phyloP scores from a whole-genome alignment of 768 basidiomycete genomes.

The Trichaptum fuscoviolaceum region DNA sequence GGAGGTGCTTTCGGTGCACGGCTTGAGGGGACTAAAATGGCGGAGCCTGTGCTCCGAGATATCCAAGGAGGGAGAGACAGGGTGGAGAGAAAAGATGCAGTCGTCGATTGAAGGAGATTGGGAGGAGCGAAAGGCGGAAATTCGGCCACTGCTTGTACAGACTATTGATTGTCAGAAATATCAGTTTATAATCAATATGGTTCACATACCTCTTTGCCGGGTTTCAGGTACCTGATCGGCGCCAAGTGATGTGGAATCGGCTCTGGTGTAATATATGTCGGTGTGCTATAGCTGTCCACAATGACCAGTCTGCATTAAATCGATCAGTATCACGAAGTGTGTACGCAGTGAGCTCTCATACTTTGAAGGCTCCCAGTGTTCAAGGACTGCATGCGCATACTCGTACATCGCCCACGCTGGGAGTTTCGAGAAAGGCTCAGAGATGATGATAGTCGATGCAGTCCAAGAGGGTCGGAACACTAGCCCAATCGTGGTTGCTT shows the following conservation, averaged over 20 bases:
- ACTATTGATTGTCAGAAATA: constrained; percentile 2
- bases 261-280: constrained; percentile 38
- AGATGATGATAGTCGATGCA: constrained; percentile 40
- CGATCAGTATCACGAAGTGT: neutral
- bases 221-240: constrained; percentile 50
- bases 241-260: constrained; percentile 35
- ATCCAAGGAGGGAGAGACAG: constrained; percentile 16
- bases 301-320: constrained; percentile 35
- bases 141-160: constrained; percentile 26
- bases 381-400: constrained; percentile 41
- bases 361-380: constrained; percentile 42
- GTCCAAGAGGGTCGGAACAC: constrained; percentile 49
- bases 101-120: constrained; percentile 50
- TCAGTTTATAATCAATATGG: constrained; percentile 9
- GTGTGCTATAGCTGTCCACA: constrained; percentile 45
- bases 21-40: constrained; percentile 16
- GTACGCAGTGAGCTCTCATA: constrained; percentile 17
- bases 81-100: constrained; percentile 47
- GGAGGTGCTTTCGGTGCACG: neutral
- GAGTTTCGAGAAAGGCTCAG: constrained; percentile 42
- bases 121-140: constrained; percentile 45
- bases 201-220: constrained; percentile 11
- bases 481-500: constrained; percentile 38
- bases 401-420: constrained; percentile 46
- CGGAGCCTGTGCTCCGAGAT: neutral